Conservation (phyloP, 805 yeast genomes). For the Candida saitoana region DNA sequence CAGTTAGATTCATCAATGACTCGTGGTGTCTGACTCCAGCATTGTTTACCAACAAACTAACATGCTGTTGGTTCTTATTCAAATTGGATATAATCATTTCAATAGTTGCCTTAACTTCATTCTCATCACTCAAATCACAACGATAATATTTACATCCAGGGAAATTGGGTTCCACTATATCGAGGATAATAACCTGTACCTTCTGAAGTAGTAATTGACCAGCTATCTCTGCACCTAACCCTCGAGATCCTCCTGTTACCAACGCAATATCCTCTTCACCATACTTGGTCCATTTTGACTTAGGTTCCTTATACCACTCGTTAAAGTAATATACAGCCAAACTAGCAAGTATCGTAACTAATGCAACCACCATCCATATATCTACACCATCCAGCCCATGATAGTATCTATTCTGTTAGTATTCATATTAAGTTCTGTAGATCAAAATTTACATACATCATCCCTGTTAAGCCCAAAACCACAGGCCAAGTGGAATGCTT, state of each 20-base stretch:
- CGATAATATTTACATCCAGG: slow-evolving; percentile 13
- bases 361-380: not conserved
- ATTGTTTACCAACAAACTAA: slow-evolving; percentile 38
- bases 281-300: not conserved
- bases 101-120: slow-evolving; percentile 13
- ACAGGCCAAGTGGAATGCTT: not conserved
- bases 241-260: slow-evolving; percentile 50
- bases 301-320: not conserved
- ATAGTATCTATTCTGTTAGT: not conserved
- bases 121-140: slow-evolving; percentile 22
- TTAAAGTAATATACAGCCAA: not conserved
- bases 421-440: not conserved
- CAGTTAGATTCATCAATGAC: slow-evolving; percentile 21
- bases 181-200: slow-evolving; percentile 28
- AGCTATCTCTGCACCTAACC: slow-evolving; percentile 45
- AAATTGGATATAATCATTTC: slow-evolving; percentile 19
- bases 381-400: not conserved
- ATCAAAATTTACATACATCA: not conserved
- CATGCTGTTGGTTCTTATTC: slow-evolving; percentile 8
- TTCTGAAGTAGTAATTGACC: slow-evolving; percentile 16
- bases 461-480: not conserved
- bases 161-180: slow-evolving; percentile 18
- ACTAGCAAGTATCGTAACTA: not conserved
- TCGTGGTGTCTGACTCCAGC: slow-evolving; percentile 45
- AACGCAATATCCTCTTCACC: slow-evolving; percentile 23